Conservation (phyloP, 1,284 basidiomycete species). For the Cryptococcus sp. region DNA sequence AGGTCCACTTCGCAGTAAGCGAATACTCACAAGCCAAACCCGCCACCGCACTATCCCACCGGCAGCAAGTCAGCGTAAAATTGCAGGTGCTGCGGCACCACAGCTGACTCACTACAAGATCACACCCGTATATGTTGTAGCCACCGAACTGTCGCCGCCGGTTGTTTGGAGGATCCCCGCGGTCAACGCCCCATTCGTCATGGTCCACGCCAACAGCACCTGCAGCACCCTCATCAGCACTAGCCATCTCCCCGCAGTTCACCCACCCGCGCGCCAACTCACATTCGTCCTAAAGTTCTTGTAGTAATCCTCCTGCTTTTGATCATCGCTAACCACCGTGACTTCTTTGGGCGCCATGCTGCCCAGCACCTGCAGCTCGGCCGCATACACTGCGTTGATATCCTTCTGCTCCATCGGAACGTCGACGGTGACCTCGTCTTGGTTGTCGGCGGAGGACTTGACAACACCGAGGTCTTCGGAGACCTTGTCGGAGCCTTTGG, state of each 20-base stretch:
- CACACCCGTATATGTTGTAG: slow-evolving; percentile 49
- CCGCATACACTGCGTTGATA: slow-evolving; percentile 79
- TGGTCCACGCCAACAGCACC: slow-evolving; percentile 75
- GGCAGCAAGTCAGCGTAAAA: slow-evolving; percentile 51
- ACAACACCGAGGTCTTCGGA: slow-evolving; percentile 80
- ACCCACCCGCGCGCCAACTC: slow-evolving; percentile 23
- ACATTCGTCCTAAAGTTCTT: slow-evolving; percentile 78
- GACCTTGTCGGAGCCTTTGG: slow-evolving; percentile 83
- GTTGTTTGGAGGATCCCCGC: slow-evolving; percentile 56
- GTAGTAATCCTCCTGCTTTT: slow-evolving; percentile 84
- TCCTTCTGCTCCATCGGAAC: slow-evolving; percentile 79
- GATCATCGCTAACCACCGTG: slow-evolving; percentile 56
- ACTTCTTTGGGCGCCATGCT: slow-evolving; percentile 68
- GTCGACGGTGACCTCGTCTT: slow-evolving; percentile 68
- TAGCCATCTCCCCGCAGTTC: not conserved
- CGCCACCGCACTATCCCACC: slow-evolving; percentile 64
- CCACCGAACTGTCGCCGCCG: slow-evolving; percentile 19
- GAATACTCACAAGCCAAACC: slow-evolving; percentile 71
- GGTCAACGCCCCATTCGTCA: slow-evolving; percentile 74
- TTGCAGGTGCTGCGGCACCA: too few species aligned
- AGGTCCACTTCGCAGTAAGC: too few species aligned
- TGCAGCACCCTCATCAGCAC: slow-evolving; percentile 15
- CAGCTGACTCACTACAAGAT: slow-evolving; percentile 41
- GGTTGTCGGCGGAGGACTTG: slow-evolving; percentile 50
- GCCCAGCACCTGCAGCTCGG: slow-evolving; percentile 73